These are phyloP conservation scores for Babesia bovis DNA, from an alignment of 169 alveolate genomes.

Conservation along the genomic window DNA sequence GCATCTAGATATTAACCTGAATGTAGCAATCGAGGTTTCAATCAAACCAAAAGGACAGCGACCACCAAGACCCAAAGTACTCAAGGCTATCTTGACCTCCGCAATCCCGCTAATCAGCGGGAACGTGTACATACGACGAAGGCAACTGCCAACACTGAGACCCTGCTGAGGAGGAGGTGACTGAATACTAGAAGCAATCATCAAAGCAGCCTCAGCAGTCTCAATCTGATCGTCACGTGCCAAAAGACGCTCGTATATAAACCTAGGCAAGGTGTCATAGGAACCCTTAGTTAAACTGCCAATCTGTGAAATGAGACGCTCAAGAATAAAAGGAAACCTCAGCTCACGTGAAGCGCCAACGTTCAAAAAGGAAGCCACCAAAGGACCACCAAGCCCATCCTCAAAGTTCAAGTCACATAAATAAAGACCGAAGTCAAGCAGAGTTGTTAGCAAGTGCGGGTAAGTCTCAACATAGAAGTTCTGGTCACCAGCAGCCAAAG, in stretches of 20 bases:
- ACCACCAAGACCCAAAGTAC: constrained; percentile 59
- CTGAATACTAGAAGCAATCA: constrained; percentile 34
- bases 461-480: constrained; percentile 47
- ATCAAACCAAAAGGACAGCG: constrained; percentile 48
- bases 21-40: constrained; percentile 43
- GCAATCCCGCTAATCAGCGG: constrained; percentile 39
- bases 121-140: constrained; percentile 53
- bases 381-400: constrained; percentile 10
- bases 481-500: constrained; percentile 42
- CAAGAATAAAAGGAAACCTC: constrained; percentile 53
- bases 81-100: constrained; percentile 54
- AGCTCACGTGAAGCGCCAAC: constrained; percentile 55
- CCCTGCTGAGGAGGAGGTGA: constrained; percentile 13
- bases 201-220: constrained; percentile 47
- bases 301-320: constrained; percentile 53
- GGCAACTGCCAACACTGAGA: constrained; percentile 31
- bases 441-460: constrained; percentile 27
- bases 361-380: constrained; percentile 26
- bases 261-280: constrained; percentile 10
- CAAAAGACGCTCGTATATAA: constrained; percentile 37
- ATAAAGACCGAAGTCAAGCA: constrained; percentile 36
- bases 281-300: constrained; percentile 33
- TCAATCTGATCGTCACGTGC: constrained; percentile 66
- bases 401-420: constrained; percentile 4
- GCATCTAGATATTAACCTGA: constrained; percentile 27